Conservation (phyloP, 2,329 filamentous ascomycete species). For the Cyphellophora attinorum region DNA sequence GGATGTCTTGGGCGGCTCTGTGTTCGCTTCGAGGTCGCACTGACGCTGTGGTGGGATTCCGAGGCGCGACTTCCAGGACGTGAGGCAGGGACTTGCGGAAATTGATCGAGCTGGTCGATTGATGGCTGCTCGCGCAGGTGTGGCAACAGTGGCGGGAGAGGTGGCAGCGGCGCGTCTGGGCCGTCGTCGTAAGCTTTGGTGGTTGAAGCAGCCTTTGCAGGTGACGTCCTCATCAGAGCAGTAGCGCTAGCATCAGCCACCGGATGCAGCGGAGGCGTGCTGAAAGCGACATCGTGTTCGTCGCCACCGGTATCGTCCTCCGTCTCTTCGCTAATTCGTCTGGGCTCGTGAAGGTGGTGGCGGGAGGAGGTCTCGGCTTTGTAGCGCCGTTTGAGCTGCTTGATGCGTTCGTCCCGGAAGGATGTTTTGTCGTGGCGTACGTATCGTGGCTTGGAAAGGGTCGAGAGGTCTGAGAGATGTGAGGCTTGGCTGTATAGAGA, state of each 20-base stretch:
- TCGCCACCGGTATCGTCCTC: background rate
- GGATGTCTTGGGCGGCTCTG: background rate
- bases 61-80: slow-evolving; percentile 4
- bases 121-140: background rate
- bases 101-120: slow-evolving; percentile 11
- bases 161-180: slow-evolving; percentile 1
- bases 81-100: slow-evolving; percentile 11
- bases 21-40: background rate
- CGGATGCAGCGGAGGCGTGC: too few species aligned
- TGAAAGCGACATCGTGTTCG: background rate
- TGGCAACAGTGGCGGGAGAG: background rate
- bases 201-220: too few species aligned
- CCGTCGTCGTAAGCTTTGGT: too few species aligned
- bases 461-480: background rate
- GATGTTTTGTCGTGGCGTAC: background rate
- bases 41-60: background rate
- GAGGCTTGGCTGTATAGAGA: background rate
- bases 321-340: background rate
- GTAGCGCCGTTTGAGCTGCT: background rate
- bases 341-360: too few species aligned
- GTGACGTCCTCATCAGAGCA: too few species aligned
- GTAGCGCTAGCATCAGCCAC: too few species aligned
- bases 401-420: background rate
- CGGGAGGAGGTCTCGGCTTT: too few species aligned
- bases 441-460: background rate